These are phyloP conservation scores for Ustilago loliicola DNA, from an alignment of 1,284 basidiomycete species.

Conservation along the genomic window DNA sequence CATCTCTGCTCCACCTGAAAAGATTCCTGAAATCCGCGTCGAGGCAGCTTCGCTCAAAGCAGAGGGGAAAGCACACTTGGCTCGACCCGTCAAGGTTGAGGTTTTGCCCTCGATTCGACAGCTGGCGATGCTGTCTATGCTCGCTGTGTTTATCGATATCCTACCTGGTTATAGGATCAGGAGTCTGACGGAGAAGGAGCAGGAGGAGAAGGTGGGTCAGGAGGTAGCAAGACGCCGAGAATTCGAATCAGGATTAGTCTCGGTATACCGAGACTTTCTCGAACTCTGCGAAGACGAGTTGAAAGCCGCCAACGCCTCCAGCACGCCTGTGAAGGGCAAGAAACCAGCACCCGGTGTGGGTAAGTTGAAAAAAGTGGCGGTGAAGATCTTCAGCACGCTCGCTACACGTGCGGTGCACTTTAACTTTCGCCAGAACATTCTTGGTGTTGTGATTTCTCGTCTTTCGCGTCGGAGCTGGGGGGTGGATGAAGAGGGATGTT, in stretches of 20 bases:
- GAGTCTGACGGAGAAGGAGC: constrained; percentile 87
- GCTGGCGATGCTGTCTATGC: constrained; percentile 87
- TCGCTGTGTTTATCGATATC: constrained; percentile 95
- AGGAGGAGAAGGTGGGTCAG: constrained; percentile 92
- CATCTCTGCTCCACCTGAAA: constrained; percentile 49
- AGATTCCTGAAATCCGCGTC: constrained; percentile 35
- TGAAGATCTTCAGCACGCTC: constrained; percentile 89
- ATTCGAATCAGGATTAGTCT: constrained; percentile 95
- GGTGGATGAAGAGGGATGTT: constrained; percentile 84
- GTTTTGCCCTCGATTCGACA: constrained; percentile 89
- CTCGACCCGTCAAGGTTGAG: constrained; percentile 35
- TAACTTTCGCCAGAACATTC: constrained; percentile 95
- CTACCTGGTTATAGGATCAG: constrained; percentile 86
- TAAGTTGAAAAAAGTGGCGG: constrained; percentile 70
- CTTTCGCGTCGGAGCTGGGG: constrained; percentile 76
- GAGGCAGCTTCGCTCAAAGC: constrained; percentile 60
- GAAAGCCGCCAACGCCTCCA: constrained; percentile 71
- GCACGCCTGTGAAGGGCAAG: not conserved
- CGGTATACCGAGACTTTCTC: constrained; percentile 89
- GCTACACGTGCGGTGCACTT: constrained; percentile 89
- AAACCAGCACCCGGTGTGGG: constrained; percentile 65
- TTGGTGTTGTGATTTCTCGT: constrained; percentile 85
- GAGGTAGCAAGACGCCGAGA: constrained; percentile 90
- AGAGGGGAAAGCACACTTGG: constrained; percentile 70
- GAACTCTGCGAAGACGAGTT: constrained; percentile 88